A percentile compares a stretch with the other conserved stretches of the same genome.
Evolutionary conservation across 495 filamentous ascomycete genomes (phyloP).

Genomic region (Neurospora intermedia): DNA sequence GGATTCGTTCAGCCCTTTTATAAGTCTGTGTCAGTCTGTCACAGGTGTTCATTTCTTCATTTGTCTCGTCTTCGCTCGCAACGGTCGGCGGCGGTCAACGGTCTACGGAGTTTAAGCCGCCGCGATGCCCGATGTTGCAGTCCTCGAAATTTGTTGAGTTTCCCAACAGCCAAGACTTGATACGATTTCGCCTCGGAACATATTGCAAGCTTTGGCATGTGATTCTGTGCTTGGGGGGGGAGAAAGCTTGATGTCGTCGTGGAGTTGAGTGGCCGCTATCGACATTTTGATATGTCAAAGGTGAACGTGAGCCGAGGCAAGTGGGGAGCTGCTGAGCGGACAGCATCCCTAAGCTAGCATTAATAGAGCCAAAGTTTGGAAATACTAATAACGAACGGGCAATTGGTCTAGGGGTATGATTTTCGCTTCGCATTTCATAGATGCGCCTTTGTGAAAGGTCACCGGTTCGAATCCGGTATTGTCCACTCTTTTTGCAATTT

Average conservation of each 20-base stretch:
- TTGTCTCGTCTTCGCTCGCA: background rate
- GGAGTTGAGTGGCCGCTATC: background rate
- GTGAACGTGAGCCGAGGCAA: constrained; percentile 3
- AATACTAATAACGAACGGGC: constrained; percentile 5
- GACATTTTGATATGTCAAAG: background rate
- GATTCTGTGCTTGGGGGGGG: background rate
- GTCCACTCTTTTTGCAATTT: constrained; percentile 2
- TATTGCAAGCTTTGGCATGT: background rate
- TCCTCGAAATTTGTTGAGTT: background rate
- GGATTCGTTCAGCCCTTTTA: background rate
- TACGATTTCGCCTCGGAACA: background rate
- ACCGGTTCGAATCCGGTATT: constrained; percentile 11
- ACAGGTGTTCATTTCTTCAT: background rate
- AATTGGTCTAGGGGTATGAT: constrained; percentile 36
- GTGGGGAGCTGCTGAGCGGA: constrained; percentile 2
- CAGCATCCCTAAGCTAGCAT: background rate
- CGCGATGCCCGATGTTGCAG: background rate
- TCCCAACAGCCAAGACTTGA: background rate
- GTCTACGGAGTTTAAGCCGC: background rate
- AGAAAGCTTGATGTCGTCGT: background rate
- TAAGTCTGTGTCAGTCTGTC: background rate
- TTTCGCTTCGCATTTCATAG: constrained; percentile 29
- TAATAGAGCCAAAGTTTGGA: background rate
- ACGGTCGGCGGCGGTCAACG: background rate
- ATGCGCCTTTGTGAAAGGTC: constrained; percentile 8